phyloP scores from a whole-genome alignment of 495 filamentous ascomycete genomes.

The Penicillium dipodomyicola region DNA sequence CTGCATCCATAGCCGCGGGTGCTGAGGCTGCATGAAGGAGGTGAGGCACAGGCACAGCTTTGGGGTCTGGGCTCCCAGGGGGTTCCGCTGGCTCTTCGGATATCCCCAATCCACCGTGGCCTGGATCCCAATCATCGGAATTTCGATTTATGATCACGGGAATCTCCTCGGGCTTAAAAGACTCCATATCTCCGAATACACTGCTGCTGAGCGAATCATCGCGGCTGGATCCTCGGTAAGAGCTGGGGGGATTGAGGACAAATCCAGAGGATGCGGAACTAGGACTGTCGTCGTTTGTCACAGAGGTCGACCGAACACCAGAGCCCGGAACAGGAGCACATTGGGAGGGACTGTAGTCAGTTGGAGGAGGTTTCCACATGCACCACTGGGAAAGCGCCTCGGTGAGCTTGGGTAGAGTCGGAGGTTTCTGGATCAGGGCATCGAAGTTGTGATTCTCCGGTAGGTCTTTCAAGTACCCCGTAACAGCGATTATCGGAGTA shows the following conservation, averaged over 20 bases:
- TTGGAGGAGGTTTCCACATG: conserved; percentile 81
- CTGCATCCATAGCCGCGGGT: conserved; percentile 59
- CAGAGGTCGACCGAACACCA: conserved; percentile 57
- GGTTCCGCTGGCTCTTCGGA: conserved; percentile 41
- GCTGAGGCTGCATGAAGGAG: conserved; percentile 66
- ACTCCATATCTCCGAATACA: conserved; percentile 80
- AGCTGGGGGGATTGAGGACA: conserved; percentile 63
- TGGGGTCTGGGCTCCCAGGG: conserved; percentile 28
- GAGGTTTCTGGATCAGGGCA: conserved; percentile 90
- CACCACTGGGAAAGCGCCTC: conserved; percentile 83
- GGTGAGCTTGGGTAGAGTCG: conserved; percentile 81
- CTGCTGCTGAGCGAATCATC: conserved; percentile 86
- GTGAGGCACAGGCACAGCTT: conserved; percentile 44
- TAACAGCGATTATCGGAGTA: conserved; percentile 96
- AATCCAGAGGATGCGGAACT: conserved; percentile 78
- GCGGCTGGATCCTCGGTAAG: conserved; percentile 72
- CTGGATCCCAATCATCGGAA: conserved; percentile 69
- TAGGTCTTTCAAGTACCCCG: conserved; percentile 93
- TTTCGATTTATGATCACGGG: conserved; percentile 71
- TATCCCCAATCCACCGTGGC: conserved; percentile 68
- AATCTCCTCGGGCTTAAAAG: conserved; percentile 72
- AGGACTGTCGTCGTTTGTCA: conserved; percentile 73
- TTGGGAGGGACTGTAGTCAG: conserved; percentile 45
- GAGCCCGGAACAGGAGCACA: conserved; percentile 58
- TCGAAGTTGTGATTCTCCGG: conserved; percentile 94